phyloP scores from a whole-genome alignment of 2,329 filamentous ascomycete species.

The Hymenoscyphus scutula region DNA sequence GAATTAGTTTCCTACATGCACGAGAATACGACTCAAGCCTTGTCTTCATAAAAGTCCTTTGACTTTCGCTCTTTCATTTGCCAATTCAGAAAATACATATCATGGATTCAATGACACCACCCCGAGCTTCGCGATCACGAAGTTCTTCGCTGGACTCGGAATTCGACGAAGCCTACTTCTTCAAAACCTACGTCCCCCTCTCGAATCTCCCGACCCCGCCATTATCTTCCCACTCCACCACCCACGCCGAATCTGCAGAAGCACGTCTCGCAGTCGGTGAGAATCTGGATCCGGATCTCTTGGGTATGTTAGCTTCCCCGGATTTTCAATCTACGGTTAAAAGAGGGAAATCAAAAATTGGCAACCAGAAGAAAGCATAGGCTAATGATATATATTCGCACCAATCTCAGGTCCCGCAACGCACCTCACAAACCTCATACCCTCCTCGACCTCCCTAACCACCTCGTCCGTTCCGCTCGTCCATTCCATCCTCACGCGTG shows the following conservation, averaged over 20 bases:
- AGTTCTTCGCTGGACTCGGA: conserved; percentile 30
- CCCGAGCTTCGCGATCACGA: conserved; percentile 27
- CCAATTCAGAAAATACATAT: conserved; percentile 17
- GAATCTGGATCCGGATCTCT: conserved; percentile 30
- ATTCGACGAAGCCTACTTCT: conserved; percentile 39
- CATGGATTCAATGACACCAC: conserved; percentile 25
- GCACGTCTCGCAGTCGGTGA: conserved; percentile 27
- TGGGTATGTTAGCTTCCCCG: conserved; percentile 29
- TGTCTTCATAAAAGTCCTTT: conserved; percentile 9
- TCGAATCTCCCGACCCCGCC: conserved; percentile 68
- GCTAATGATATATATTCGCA: conserved; percentile 28
- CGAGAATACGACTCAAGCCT: conserved; percentile 7
- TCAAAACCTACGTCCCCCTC: conserved; percentile 61
- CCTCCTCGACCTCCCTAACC: conserved; percentile 59
- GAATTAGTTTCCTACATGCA: not conserved
- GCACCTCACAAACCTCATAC: conserved; percentile 65
- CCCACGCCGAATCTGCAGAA: conserved; percentile 21
- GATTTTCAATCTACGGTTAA: conserved; percentile 10
- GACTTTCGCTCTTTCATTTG: not conserved
- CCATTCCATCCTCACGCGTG: conserved; percentile 58
- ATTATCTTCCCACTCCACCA: conserved; percentile 42
- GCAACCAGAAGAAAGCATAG: conserved; percentile 11
- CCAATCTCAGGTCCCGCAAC: conserved; percentile 57
- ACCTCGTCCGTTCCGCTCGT: conserved; percentile 57
- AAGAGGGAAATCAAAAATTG: no score